A percentile compares a stretch with the other conserved stretches of the same genome.
Conservation (phyloP, 2,329 filamentous ascomycete species). For the Myriosclerotinia curreyana region DNA sequence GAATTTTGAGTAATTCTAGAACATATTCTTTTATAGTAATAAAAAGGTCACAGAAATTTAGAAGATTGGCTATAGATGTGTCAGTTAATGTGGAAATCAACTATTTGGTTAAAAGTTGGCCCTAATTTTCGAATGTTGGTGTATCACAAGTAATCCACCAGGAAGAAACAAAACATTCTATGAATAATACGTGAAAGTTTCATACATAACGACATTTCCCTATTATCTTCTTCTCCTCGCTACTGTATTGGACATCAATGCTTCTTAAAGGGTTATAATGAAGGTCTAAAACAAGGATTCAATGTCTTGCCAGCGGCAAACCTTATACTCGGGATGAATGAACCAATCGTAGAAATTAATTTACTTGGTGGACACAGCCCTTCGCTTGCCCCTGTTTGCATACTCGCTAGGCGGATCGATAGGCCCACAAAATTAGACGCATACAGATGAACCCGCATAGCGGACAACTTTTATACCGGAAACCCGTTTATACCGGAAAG, state of each 20-base stretch:
- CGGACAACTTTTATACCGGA: no score
- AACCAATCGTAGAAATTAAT: slow-evolving; percentile 15
- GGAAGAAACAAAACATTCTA: neutral
- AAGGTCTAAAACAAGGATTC: neutral
- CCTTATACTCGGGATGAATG: neutral
- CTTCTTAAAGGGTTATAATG: neutral
- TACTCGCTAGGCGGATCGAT: slow-evolving; percentile 5
- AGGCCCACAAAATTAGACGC: slow-evolving; percentile 18
- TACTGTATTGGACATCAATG: neutral
- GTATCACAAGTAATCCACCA: neutral
- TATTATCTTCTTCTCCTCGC: neutral
- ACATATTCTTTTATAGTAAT: neutral
- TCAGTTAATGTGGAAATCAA: no score
- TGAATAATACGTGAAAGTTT: neutral
- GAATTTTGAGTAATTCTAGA: slow-evolving; percentile 1
- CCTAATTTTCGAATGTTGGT: neutral
- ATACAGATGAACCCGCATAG: no score
- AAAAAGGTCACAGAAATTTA: neutral
- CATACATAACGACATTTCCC: neutral
- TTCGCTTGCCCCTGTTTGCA: slow-evolving; percentile 5
- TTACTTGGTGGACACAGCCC: slow-evolving; percentile 1
- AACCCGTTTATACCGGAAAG: no score
- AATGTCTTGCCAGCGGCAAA: slow-evolving; percentile 2
- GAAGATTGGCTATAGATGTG: neutral
- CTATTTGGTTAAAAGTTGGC: neutral